These are phyloP conservation scores for Boletus bicolor DNA, from an alignment of 768 basidiomycete species.

Conservation along the genomic window DNA sequence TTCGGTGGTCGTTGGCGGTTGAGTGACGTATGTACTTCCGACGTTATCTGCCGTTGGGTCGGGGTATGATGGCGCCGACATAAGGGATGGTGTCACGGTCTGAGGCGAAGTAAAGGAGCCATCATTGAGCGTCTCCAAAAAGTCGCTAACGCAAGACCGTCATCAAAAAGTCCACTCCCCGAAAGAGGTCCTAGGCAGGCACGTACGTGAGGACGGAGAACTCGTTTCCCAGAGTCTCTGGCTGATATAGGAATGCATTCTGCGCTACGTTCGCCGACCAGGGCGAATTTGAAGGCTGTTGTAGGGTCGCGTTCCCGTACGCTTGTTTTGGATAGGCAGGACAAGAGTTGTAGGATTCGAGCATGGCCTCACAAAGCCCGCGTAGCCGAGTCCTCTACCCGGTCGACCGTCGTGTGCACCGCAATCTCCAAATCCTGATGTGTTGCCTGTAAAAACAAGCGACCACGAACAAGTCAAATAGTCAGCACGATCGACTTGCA, in stretches of 20 bases:
- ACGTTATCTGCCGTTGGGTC: slow-evolving; percentile 9
- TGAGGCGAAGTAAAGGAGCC: no score
- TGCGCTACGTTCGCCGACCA: slow-evolving; percentile 55
- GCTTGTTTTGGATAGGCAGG: slow-evolving; percentile 16
- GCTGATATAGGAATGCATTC: slow-evolving; percentile 61
- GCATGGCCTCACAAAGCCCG: neutral
- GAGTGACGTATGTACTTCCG: slow-evolving; percentile 15
- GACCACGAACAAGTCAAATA: neutral
- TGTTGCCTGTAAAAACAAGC: neutral
- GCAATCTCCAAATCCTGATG: slow-evolving; percentile 11
- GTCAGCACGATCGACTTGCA: neutral
- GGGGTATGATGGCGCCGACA: slow-evolving; percentile 25
- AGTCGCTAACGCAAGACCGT: slow-evolving; percentile 46
- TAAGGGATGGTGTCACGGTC: no score
- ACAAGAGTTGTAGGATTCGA: neutral
- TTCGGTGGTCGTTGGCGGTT: slow-evolving; percentile 17
- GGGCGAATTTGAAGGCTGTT: slow-evolving; percentile 35
- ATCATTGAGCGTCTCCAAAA: no score
- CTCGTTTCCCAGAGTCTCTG: slow-evolving; percentile 76
- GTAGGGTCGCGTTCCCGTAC: slow-evolving; percentile 19
- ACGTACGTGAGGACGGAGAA: slow-evolving; percentile 76
- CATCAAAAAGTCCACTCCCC: neutral
- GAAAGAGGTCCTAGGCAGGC: neutral
- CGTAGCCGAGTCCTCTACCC: neutral
- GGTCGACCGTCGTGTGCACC: slow-evolving; percentile 7